Evolutionary conservation across 257 asterid species (phyloP).

Genomic region (Buddleja alternifolia): DNA sequence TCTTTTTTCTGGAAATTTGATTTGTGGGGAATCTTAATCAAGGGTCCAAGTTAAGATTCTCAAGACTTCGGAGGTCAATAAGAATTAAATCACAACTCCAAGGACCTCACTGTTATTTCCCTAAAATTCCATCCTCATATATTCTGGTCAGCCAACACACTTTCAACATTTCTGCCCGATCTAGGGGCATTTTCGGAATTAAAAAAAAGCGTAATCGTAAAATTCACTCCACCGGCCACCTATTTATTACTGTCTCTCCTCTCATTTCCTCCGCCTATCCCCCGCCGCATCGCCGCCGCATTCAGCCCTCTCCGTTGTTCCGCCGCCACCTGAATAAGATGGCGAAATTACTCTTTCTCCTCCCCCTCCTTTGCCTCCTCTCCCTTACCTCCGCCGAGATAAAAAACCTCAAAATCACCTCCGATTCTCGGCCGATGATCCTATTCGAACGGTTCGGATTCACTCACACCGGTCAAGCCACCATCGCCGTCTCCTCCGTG

Average conservation of each 20-base stretch:
- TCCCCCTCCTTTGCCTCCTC: conserved; percentile 43
- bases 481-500: conserved; percentile 70
- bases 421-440: conserved; percentile 83
- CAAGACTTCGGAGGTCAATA: not conserved
- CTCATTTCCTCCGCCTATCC: not conserved
- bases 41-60: not conserved
- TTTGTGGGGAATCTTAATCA: not conserved
- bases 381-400: conserved; percentile 67
- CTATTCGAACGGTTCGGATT: conserved; percentile 92
- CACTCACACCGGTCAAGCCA: conserved; percentile 84
- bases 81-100: not conserved
- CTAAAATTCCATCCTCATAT: not conserved
- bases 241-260: conserved; percentile 12
- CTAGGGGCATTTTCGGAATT: conserved; percentile 39
- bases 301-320: conserved; percentile 15
- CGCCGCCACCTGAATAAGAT: conserved; percentile 43
- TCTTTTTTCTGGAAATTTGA: not conserved
- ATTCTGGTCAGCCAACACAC: conserved; percentile 31
- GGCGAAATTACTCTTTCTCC: conserved; percentile 53
- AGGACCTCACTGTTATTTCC: conserved; percentile 19
- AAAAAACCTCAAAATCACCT: conserved; percentile 64
- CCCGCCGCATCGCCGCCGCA: not conserved
- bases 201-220: conserved; percentile 2
- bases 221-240: conserved; percentile 34
- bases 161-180: conserved; percentile 20